Base-by-base conservation (phyloP, 495 filamentous ascomycete species). In the Venustampulla echinocandica region DNA sequence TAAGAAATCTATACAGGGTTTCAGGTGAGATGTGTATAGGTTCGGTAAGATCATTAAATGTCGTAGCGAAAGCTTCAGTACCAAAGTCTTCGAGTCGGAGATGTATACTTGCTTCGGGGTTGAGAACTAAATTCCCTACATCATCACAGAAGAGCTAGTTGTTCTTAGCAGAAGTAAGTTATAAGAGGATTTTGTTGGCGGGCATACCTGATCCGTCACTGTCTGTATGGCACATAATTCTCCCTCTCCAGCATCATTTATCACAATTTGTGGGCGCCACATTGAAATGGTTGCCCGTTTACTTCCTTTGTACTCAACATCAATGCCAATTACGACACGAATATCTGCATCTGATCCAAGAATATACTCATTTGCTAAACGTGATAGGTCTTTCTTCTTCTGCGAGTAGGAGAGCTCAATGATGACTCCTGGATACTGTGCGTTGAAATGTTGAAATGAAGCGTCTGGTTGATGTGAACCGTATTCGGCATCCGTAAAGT, bases 321-420 rank as follows among this genome's bases (percentile, higher is more conserved):
- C 47, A 18, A 49, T 37, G 27, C 51, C 51, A 42, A 53, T 35
- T 21, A 54, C 51, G 21, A 54, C 51, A 37, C 44, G 43, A 25
- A 50, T 44, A 50, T 45, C 21, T 1, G 24, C 30, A 44, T 54
- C 42, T 18, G 51, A 54, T 17, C 38, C 46, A 40, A 49, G 46
- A 45, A 54, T 49, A 44, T 54, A 54, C 13, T 35, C 51, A 36
- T 49, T 14, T 15, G 51, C 46, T 23, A 54, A 25, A 25, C 37
- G 34, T 44, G 19, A 14, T 19, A 54, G 30, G 24, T 50, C 47
- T 33, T 54, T 54, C 30, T 35, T 44, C 32, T 54, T 44, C 23
- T 54, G 51, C 18, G 46, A 48, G 33, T 42, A 47, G 17, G 50
- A 48, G 4, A 53, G 5, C 23, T 53, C 50, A 15, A 53, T 10